phyloP scores from a whole-genome alignment of 192 early-diverging fungal species.

The Coemansia sp. region DNA sequence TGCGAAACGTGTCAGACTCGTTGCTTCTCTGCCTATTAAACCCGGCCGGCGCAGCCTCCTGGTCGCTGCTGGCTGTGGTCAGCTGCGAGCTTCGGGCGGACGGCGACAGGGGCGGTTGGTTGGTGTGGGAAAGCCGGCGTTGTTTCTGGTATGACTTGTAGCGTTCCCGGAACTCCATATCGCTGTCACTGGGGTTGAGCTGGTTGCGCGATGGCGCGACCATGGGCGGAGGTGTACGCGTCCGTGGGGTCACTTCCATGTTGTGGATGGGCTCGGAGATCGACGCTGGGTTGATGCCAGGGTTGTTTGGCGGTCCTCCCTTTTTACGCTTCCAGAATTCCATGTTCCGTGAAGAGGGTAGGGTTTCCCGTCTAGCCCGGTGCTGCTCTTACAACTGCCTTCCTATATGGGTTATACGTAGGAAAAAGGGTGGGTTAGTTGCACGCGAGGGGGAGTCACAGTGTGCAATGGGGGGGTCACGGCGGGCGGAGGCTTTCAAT shows the following conservation, averaged over 20 bases:
- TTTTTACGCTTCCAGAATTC: slow-evolving; percentile 51
- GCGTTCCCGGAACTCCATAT: slow-evolving; percentile 37
- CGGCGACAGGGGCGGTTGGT: too few species aligned
- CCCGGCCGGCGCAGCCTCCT: background rate
- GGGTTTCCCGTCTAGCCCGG: background rate
- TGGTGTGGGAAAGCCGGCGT: slow-evolving; percentile 35
- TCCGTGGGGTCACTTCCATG: slow-evolving; percentile 4
- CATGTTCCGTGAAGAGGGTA: slow-evolving; percentile 7
- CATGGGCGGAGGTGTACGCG: slow-evolving; percentile 8
- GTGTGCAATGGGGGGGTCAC: too few species aligned
- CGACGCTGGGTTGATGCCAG: slow-evolving; percentile 20
- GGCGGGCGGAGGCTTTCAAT: too few species aligned
- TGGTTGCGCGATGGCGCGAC: background rate
- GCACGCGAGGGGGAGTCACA: background rate
- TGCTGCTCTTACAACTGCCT: too few species aligned
- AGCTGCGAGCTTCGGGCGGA: slow-evolving; percentile 32
- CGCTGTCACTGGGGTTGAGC: background rate
- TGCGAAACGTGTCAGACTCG: slow-evolving; percentile 15
- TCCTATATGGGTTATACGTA: background rate
- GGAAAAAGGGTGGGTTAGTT: background rate
- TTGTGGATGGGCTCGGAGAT: slow-evolving; percentile 50
- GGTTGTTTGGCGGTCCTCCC: slow-evolving; percentile 13
- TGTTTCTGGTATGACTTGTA: slow-evolving; percentile 45
- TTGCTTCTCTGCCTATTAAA: slow-evolving; percentile 25
- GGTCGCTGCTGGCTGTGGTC: slow-evolving; percentile 33